Percentiles rank a stretch among this genome's conserved stretches.
Conservation (phyloP, 257 asterid species). For the Haberlea rhodopensis region DNA sequence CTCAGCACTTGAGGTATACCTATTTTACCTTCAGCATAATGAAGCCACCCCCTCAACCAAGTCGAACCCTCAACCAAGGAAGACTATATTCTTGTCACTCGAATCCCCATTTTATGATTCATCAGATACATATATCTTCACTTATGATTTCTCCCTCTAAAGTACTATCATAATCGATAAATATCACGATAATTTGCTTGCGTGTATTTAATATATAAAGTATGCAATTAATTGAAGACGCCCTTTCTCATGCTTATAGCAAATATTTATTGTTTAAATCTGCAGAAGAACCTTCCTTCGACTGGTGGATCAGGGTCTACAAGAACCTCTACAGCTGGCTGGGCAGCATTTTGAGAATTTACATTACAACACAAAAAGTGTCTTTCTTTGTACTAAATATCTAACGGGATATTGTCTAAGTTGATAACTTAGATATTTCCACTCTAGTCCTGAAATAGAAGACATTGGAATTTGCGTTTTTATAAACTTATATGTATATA, state of each 20-base stretch:
- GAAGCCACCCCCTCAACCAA: background rate
- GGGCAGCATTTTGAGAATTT: conserved; percentile 86
- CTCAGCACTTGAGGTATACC: conserved; percentile 75
- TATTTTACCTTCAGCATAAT: background rate
- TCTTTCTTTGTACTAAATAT: background rate
- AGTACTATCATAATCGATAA: background rate
- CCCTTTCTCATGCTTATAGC: background rate
- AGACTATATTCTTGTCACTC: background rate
- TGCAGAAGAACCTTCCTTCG: conserved; percentile 86
- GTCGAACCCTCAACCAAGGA: background rate
- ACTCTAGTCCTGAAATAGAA: background rate
- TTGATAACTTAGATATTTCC: background rate
- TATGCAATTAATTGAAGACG: background rate
- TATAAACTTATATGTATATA: too few species aligned
- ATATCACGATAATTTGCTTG: background rate
- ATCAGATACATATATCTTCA: background rate
- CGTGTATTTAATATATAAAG: background rate
- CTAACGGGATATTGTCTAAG: background rate
- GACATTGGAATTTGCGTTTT: background rate
- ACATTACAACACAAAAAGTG: conserved; percentile 1
- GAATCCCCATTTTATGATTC: background rate
- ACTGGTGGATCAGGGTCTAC: conserved; percentile 54
- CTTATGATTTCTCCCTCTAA: background rate
- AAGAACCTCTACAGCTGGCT: conserved; percentile 80
- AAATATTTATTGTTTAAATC: conserved; percentile 22